A percentile compares a stretch with the other conserved stretches of the same genome.
These are phyloP conservation scores for Rhizophagus sp. DNA, from an alignment of 192 early-diverging fungal genomes.

Conservation along the genomic window DNA sequence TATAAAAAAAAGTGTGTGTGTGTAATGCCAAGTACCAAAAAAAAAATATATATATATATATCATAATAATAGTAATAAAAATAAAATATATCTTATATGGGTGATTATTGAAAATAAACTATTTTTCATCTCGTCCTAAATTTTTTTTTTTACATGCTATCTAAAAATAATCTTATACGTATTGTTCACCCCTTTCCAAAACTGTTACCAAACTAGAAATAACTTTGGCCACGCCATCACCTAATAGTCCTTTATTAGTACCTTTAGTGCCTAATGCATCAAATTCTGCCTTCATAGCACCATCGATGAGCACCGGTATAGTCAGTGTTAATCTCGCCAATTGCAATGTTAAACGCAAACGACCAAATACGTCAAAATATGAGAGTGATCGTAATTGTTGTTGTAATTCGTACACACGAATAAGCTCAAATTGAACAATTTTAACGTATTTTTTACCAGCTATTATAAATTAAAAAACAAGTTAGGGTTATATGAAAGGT, in stretches of 20 bases:
- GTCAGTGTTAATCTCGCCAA: constrained; percentile 52
- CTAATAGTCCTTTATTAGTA: constrained; percentile 13
- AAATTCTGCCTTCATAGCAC: constrained; percentile 38
- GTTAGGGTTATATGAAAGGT: neutral
- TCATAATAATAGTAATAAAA: too few species aligned
- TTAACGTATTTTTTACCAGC: constrained; percentile 61
- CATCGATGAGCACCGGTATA: constrained; percentile 58
- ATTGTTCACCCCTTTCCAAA: constrained; percentile 21
- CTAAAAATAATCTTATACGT: neutral
- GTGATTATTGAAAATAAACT: too few species aligned
- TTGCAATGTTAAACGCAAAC: constrained; percentile 54
- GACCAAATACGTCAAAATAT: constrained; percentile 56
- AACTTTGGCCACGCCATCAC: constrained; percentile 19
- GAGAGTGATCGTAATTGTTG: constrained; percentile 54
- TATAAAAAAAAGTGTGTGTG: too few species aligned
- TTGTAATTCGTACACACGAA: constrained; percentile 57
- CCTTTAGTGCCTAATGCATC: neutral
- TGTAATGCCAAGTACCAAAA: too few species aligned
- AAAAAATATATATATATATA: too few species aligned
- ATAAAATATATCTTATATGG: too few species aligned
- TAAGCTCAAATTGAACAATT: constrained; percentile 57
- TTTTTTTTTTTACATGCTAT: neutral
- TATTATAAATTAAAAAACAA: constrained; percentile 23
- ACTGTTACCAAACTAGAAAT: constrained; percentile 16
- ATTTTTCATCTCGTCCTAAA: neutral